These are phyloP conservation scores for Sanghuangporus weigelae DNA, from an alignment of 1,284 basidiomycete genomes.

Conservation along the genomic window DNA sequence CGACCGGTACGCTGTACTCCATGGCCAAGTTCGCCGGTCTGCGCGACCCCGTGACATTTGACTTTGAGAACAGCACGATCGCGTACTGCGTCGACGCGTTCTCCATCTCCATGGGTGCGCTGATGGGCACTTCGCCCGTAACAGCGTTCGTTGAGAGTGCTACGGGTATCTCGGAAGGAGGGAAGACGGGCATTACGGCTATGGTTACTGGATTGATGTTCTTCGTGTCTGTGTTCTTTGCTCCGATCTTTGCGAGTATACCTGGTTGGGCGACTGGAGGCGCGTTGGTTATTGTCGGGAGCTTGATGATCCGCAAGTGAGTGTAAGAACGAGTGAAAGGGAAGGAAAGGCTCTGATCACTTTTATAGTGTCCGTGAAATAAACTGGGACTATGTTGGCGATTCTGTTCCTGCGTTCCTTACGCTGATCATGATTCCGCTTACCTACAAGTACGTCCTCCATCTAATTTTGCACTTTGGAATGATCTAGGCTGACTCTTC, in stretches of 20 bases:
- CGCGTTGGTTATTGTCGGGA: slow-evolving; percentile 82
- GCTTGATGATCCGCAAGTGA: slow-evolving; percentile 83
- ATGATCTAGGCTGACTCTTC: too few species aligned
- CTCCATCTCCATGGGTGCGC: slow-evolving; percentile 74
- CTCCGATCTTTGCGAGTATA: slow-evolving; percentile 86
- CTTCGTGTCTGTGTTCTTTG: slow-evolving; percentile 85
- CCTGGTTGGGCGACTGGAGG: slow-evolving; percentile 88
- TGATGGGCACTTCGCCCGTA: slow-evolving; percentile 84
- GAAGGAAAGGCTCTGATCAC: background rate
- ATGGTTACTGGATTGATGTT: slow-evolving; percentile 74
- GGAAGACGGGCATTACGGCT: slow-evolving; percentile 83
- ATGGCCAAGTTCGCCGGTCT: slow-evolving; percentile 93
- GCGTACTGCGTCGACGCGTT: slow-evolving; percentile 85
- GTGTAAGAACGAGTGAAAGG: slow-evolving; percentile 20
- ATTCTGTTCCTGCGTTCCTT: slow-evolving; percentile 81
- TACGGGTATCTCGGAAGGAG: slow-evolving; percentile 79
- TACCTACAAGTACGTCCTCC: slow-evolving; percentile 61
- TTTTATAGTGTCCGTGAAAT: slow-evolving; percentile 63
- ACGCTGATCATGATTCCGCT: slow-evolving; percentile 74
- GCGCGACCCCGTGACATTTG: slow-evolving; percentile 78
- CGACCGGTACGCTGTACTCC: slow-evolving; percentile 68
- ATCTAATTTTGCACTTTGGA: too few species aligned
- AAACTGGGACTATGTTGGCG: slow-evolving; percentile 87
- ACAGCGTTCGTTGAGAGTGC: slow-evolving; percentile 87
- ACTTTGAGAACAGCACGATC: slow-evolving; percentile 83